Evolutionary conservation across 768 basidiomycete genomes (phyloP).

Genomic region (Hericium alpestre): DNA sequence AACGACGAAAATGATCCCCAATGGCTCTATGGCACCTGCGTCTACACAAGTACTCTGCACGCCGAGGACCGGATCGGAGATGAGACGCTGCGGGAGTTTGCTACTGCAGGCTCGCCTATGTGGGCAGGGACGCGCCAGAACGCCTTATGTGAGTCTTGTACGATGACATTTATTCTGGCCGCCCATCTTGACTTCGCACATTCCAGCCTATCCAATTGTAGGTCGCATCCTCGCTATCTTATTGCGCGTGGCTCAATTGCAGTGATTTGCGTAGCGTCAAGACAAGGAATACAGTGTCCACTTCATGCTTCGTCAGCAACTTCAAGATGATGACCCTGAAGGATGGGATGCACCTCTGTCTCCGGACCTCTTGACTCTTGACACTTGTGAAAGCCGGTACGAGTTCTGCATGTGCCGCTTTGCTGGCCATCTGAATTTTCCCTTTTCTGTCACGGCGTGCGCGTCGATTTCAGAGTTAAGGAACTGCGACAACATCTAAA

Average conservation of each 20-base stretch:
- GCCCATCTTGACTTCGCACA: neutral
- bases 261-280: neutral
- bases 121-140: conserved; percentile 7
- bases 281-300: neutral
- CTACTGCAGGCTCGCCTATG: conserved; percentile 1
- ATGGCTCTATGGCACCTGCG: neutral
- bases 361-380: neutral
- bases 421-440: neutral
- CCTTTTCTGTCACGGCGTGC: neutral
- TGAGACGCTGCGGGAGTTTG: neutral
- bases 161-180: neutral
- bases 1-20: neutral
- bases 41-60: neutral
- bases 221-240: neutral
- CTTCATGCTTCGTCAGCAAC: neutral
- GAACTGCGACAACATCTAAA: conserved; percentile 1
- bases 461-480: conserved; percentile 1
- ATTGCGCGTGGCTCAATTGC: neutral
- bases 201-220: conserved; percentile 10
- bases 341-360: conserved; percentile 1
- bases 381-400: too few species aligned
- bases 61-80: neutral
- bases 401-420: too few species aligned
- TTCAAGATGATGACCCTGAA: conserved; percentile 4
- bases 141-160: conserved; percentile 2